Base-by-base conservation (phyloP, 2,329 filamentous ascomycete genomes). In the Diaporthe longicolla region DNA sequence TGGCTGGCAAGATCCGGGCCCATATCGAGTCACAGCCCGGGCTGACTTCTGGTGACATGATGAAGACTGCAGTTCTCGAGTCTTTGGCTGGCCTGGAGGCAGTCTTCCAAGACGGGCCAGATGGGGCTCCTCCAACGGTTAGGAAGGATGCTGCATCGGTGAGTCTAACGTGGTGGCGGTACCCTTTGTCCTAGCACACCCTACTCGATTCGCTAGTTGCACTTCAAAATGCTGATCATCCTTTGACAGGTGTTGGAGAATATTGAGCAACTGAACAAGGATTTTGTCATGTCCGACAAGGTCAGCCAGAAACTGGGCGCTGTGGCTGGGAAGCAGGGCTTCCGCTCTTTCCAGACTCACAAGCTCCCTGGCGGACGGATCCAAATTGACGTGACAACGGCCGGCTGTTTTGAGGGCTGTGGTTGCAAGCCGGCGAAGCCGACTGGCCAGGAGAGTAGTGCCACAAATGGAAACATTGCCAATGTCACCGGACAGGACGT, bases 81-180 rank as follows among this genome's bases (percentile, higher is more conserved):
- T 66, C 61, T 32, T 37, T 66, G 5, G 61, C 61, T 15, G 61
- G 61, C 24, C 29, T 66, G 21, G 61, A 66, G 29, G 61, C 29
- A 13, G 24, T 37, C 11, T 52, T 24, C 7, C 32, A 32, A 9
- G n/a, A 52, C 11, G 29, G 45, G 6, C 24, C 24, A 29, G 45
- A 4, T 9, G 45, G 13, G 3, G 6, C 17, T 17, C 35, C 11
- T 4, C 21, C 45, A 21, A 48, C 37, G 7, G 21, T 66, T 11
- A 66, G 24, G 61, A 52, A 8, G 24, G 45, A 52, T 26, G 61
- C 45, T 3, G 21, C 29, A 3, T 66, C 45, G 45, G 61, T 66
- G 32, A 66, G 61, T 52, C 13, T 19, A 45, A n/a, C 21, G 24
- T 10, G 3, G 9, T 1, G 8, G 19, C 6, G 35, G 2, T n/a